Percentiles rank a stretch among this genome's conserved stretches.
Evolutionary conservation across 2,329 filamentous ascomycete species (phyloP).

Genomic region (Trichoderma citrinoviride): DNA sequence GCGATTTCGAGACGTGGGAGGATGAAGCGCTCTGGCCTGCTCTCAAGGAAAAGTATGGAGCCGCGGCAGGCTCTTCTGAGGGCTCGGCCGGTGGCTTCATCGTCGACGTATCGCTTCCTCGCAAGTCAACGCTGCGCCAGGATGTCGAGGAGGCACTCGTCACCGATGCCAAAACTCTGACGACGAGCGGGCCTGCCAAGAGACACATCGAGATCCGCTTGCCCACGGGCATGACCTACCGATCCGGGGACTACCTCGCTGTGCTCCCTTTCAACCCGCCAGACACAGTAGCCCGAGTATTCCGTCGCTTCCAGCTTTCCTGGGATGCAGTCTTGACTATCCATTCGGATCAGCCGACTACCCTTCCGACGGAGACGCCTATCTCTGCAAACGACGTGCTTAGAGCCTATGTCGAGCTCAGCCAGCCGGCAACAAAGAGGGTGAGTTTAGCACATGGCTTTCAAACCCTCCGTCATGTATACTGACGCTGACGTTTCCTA

Average conservation of each 20-base stretch:
- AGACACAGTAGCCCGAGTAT: constrained; percentile 58
- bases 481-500: constrained; percentile 25
- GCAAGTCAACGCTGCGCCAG: constrained; percentile 58
- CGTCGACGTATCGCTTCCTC: constrained; percentile 53
- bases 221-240: constrained; percentile 63
- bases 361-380: constrained; percentile 53
- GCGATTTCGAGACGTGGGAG: constrained; percentile 65
- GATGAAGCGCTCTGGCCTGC: constrained; percentile 53
- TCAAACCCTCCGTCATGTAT: background rate
- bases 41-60: constrained; percentile 45
- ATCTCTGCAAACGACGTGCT: constrained; percentile 64
- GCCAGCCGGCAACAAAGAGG: constrained; percentile 68
- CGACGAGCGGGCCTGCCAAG: constrained; percentile 54
- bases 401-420: constrained; percentile 69
- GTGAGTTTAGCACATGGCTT: constrained; percentile 34
- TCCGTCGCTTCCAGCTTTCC: constrained; percentile 63
- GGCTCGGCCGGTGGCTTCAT: constrained; percentile 29
- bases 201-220: constrained; percentile 66
- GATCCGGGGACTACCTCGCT: constrained; percentile 73
- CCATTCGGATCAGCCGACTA: constrained; percentile 48
- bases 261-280: constrained; percentile 69
- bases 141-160: constrained; percentile 63
- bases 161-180: constrained; percentile 51
- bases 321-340: constrained; percentile 69
- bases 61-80: constrained; percentile 31